Conservation (phyloP, 1,284 basidiomycete species). For the Pyrrhoderma lamaoense region DNA sequence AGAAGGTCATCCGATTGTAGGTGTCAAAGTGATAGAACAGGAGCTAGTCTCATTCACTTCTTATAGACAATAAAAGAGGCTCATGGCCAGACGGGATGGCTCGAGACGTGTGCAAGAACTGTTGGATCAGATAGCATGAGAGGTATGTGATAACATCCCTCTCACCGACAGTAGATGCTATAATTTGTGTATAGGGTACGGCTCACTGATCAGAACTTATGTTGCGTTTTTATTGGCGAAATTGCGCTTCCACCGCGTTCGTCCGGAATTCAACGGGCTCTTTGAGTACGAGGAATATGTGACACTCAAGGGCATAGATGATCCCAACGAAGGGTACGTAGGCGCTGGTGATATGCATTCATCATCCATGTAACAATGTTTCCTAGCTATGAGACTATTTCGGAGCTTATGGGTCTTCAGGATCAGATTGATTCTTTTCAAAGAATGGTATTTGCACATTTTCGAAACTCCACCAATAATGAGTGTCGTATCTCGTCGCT, state of each 20-base stretch:
- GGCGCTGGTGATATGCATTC: background rate
- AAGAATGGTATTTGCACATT: constrained; percentile 91
- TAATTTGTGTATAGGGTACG: constrained; percentile 60
- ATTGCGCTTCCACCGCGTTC: constrained; percentile 86
- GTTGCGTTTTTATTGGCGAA: constrained; percentile 94
- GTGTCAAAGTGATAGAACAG: constrained; percentile 26
- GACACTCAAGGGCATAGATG: constrained; percentile 91
- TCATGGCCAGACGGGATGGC: constrained; percentile 92
- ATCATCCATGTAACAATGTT: constrained; percentile 6
- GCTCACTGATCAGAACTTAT: constrained; percentile 86
- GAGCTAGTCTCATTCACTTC: constrained; percentile 2
- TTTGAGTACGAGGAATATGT: constrained; percentile 98
- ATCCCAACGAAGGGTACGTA: constrained; percentile 92
- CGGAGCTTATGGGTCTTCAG: constrained; percentile 91
- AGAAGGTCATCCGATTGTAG: constrained; percentile 87
- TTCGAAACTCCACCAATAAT: constrained; percentile 84
- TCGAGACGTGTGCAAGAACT: constrained; percentile 90
- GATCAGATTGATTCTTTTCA: constrained; percentile 98
- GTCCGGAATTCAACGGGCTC: constrained; percentile 92
- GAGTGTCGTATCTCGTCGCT: constrained; percentile 92
- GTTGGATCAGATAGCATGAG: constrained; percentile 72
- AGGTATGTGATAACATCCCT: constrained; percentile 40
- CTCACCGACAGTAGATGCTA: background rate
- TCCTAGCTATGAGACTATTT: constrained; percentile 87
- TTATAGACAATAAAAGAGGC: constrained; percentile 87